Evolutionary conservation across 176 grass and related monocot species (phyloP), one percentile per base, ranked within the genome.

Genomic region (Poa annua): DNA sequence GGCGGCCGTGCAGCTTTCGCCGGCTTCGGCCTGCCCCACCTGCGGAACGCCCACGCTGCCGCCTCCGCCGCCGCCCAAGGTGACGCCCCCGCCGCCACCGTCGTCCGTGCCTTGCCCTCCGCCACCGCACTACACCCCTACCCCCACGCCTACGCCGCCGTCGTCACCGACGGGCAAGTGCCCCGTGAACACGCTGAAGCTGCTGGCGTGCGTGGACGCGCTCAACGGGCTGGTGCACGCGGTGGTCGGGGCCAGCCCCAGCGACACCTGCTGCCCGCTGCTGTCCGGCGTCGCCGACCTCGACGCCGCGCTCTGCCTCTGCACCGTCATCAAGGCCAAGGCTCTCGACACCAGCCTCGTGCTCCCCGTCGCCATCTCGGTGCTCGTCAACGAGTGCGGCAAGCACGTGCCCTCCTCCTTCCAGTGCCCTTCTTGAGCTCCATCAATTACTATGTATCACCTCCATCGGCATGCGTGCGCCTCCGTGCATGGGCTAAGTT

Each of bases 261-360:
- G n/a, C 62, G 56, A 44, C 24, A 66, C 42, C 44, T 97, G 94
- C 87, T 97, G 94, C 85, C 94, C 94, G 67, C 61, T 97, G 82
- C 81, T 97, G 12, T 63, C 81, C 7, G 89, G 89, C 32, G 65
- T 97, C 11, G 89, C 89, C 69, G 94, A 89, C 89, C 71, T 93
- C 68, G 91, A 93, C 80, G 94, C 94, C 26, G 94, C 94, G 80
- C 82, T 89, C 77, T 97, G 94, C 87, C 94, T 97, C 76, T 97
- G 94, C 87, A 97, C 91, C 71, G 20, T 75, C 85, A 93, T 97
- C 83, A 87, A 88, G 89, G 91, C 82, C 76, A 92, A 93, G 81
- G 85, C 62, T 15, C 84, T 97, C 65, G 39, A 29, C 88, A 2
- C 90, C 63, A 71, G 16, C 64, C 2, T 97, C 54, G 77, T 94